phyloP scores from a whole-genome alignment of 73 alveolate genomes.

The Paramecium sexaurelia region DNA sequence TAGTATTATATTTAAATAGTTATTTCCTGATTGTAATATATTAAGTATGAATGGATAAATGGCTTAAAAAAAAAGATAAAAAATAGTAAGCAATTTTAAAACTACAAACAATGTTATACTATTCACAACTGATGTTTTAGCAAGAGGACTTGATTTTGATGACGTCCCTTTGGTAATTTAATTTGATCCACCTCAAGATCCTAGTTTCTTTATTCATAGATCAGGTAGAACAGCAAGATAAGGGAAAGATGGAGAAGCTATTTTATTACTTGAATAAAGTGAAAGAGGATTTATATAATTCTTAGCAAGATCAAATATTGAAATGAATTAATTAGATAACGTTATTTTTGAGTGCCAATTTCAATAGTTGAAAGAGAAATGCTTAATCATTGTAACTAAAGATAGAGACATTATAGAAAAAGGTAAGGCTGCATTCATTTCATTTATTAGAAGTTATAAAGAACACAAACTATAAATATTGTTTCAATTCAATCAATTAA shows the following conservation, averaged over 20 bases:
- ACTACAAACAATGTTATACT: constrained; percentile 77
- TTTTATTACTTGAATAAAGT: background rate
- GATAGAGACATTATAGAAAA: constrained; percentile 94
- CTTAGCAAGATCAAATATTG: background rate
- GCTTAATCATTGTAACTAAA: constrained; percentile 70
- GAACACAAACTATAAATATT: constrained; percentile 88
- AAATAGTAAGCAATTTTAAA: constrained; percentile 83
- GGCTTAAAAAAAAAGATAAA: constrained; percentile 91
- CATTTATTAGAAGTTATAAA: constrained; percentile 97
- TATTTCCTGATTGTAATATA: constrained; percentile 65
- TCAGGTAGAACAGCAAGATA: constrained; percentile 42
- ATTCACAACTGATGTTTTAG: constrained; percentile 98
- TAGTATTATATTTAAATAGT: constrained; percentile 68
- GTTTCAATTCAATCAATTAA: constrained; percentile 84
- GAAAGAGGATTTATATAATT: constrained; percentile 26
- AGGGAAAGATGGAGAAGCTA: constrained; percentile 31
- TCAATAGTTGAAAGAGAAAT: constrained; percentile 58
- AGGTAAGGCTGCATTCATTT: constrained; percentile 95
- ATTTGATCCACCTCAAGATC: constrained; percentile 43
- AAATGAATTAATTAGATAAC: background rate
- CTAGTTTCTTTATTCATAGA: constrained; percentile 39
- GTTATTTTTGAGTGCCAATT: background rate
- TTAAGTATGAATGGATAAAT: constrained; percentile 96
- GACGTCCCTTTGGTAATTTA: constrained; percentile 13
- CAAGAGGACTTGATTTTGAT: constrained; percentile 90